Evolutionary conservation across 306 rosid genomes (phyloP), one percentile per base, ranked within the genome.

Genomic region (Pyrus betulifolia): DNA sequence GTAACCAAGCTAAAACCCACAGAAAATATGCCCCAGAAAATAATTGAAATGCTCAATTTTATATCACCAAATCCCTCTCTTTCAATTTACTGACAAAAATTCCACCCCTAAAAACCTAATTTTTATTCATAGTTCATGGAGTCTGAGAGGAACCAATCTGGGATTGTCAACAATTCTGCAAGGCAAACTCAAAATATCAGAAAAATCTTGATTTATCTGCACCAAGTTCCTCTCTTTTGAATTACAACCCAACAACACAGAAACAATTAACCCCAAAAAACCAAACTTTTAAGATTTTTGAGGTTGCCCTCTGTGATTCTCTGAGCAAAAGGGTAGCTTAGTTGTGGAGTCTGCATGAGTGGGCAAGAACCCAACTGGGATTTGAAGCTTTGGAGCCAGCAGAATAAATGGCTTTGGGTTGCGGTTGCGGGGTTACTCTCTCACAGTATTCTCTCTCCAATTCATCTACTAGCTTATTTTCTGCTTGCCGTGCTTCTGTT

Each of bases 321-420:
- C 13, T 21, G 19, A 55, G 44, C 57, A 21, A 33, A 51, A 33
- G 62, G 44, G 67, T 77, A 38, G 77, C 25, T 49, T 82, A 23
- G 71, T 71, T 68, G 64, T 70, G 70, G 82, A 68, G 91, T 73
- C 93, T 92, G 99, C 93, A 92, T 90, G 99, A 96, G 92, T 86
- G 82, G 86, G 87, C 70, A 65, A 74, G 87, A 75, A 38, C 65
- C 82, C 74, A 73, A 40, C 12, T 82, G 88, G 84, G 80, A 77
- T 75, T 91, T 88, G 90, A 82, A 85, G 92, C 72, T 77, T 77
- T 74, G 89, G 84, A 83, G 91, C 88, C 90, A 86, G 87, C 90
- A 85, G 78, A 80, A 76, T 71, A 83, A 78, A 33, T 85, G 78
- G 60, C 89, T 78, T 86, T 89, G 96, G 92, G 86, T 84, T 81